phyloP scores from a whole-genome alignment of 371 early-diverging fungal species.

The Mortierella sp. region DNA sequence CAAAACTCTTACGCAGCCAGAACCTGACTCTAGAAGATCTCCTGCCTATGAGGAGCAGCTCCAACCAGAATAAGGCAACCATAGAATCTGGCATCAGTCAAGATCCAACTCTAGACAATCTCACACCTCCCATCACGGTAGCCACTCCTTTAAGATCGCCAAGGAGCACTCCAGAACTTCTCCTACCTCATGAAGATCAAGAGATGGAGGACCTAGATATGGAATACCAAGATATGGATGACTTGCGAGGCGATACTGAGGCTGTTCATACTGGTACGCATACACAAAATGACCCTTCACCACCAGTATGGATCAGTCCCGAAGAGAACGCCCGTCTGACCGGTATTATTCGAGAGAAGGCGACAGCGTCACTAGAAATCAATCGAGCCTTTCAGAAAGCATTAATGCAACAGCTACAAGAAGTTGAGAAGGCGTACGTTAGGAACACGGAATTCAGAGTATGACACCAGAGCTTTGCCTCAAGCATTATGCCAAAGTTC shows the following conservation, averaged over 20 bases:
- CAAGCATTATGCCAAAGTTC: neutral
- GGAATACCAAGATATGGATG: neutral
- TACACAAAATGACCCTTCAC: neutral
- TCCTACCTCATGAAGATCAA: neutral
- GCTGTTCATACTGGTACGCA: neutral
- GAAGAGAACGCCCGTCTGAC: constrained; percentile 26
- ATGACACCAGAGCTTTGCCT: neutral
- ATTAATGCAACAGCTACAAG: constrained; percentile 19
- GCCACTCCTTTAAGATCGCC: neutral
- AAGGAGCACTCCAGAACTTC: neutral
- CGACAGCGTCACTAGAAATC: constrained; percentile 21
- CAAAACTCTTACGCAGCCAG: constrained; percentile 13
- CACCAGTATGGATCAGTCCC: neutral
- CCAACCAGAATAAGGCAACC: neutral
- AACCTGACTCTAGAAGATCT: constrained; percentile 12
- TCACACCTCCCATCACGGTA: neutral
- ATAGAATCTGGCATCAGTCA: too few species aligned
- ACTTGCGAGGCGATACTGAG: neutral
- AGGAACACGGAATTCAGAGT: constrained; percentile 30
- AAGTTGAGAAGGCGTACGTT: constrained; percentile 23
- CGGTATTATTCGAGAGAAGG: constrained; percentile 14
- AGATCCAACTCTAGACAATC: neutral
- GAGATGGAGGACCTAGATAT: neutral
- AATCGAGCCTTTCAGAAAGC: constrained; percentile 29
- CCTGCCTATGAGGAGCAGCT: neutral